Conservation (phyloP, 2,329 filamentous ascomycete species). For the Colletotrichum gloeosporioides region DNA sequence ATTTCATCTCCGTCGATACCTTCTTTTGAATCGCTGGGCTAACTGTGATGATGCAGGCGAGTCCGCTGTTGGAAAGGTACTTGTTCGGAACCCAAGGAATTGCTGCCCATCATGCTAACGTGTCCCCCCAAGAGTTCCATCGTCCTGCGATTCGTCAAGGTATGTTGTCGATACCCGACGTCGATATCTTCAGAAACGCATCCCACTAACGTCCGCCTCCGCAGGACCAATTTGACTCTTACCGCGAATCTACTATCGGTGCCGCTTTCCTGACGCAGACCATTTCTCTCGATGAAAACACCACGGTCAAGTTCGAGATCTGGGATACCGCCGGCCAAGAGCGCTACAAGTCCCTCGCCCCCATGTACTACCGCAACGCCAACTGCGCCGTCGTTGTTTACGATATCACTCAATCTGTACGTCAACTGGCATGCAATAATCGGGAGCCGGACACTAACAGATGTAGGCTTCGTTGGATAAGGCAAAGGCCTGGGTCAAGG, state of each 20-base stretch:
- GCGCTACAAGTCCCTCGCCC: slow-evolving; percentile 97
- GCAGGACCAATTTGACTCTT: slow-evolving; percentile 97
- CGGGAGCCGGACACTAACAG: slow-evolving; percentile 26
- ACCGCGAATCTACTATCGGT: slow-evolving; percentile 97
- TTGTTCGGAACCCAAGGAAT: background rate
- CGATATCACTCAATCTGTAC: slow-evolving; percentile 98
- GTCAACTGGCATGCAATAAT: slow-evolving; percentile 35
- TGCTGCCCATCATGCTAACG: slow-evolving; percentile 17
- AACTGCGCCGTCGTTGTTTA: slow-evolving; percentile 99
- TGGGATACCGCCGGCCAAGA: slow-evolving; percentile 99
- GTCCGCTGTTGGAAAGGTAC: slow-evolving; percentile 97
- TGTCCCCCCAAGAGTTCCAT: slow-evolving; percentile 78
- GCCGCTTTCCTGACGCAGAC: slow-evolving; percentile 99
- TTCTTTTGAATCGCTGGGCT: slow-evolving; percentile 12
- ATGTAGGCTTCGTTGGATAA: slow-evolving; percentile 92
- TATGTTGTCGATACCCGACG: slow-evolving; percentile 46
- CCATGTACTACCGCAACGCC: slow-evolving; percentile 99
- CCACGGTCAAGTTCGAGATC: slow-evolving; percentile 99
- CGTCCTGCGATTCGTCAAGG: slow-evolving; percentile 97
- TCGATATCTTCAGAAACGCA: background rate
- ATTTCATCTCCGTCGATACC: slow-evolving; percentile 41
- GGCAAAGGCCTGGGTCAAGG: slow-evolving; percentile 99
- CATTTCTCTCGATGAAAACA: slow-evolving; percentile 96
- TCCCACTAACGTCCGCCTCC: background rate
- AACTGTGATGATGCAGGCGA: slow-evolving; percentile 68